These are phyloP conservation scores for Prunus mongolica DNA, from an alignment of 306 rosid species.

Conservation along the genomic window DNA sequence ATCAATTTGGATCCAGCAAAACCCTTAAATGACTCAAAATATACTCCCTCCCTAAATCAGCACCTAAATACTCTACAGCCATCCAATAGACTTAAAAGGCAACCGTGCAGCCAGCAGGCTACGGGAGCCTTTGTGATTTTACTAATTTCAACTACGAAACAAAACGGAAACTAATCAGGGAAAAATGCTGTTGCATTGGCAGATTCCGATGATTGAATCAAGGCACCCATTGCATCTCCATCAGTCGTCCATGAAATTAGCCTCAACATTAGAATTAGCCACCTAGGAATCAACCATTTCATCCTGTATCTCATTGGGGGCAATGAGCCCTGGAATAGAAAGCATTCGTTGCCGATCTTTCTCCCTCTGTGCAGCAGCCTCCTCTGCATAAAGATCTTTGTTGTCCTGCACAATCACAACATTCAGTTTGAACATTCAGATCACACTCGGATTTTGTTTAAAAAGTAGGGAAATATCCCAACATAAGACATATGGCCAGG, in stretches of 20 bases:
- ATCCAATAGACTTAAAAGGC: conserved; percentile 34
- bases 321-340: conserved; percentile 93
- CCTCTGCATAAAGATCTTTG: conserved; percentile 96
- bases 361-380: conserved; percentile 95
- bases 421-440: conserved; percentile 2
- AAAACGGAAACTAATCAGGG: conserved; percentile 41
- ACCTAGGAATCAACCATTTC: conserved; percentile 88
- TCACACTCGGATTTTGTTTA: background rate
- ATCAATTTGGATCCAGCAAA: conserved; percentile 40
- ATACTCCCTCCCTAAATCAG: conserved; percentile 63
- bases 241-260: conserved; percentile 35
- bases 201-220: conserved; percentile 36
- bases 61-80: conserved; percentile 76
- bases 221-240: conserved; percentile 33
- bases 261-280: conserved; percentile 24
- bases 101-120: conserved; percentile 32
- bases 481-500: background rate
- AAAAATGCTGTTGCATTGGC: conserved; percentile 34
- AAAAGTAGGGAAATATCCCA: background rate
- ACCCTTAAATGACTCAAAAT: conserved; percentile 46
- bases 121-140: conserved; percentile 33
- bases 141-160: conserved; percentile 43
- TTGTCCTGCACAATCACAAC: conserved; percentile 59
- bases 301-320: conserved; percentile 95
- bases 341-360: conserved; percentile 95